Evolutionary conservation across 1,284 basidiomycete species (phyloP).

Genomic region (Cerioporus squamosus): DNA sequence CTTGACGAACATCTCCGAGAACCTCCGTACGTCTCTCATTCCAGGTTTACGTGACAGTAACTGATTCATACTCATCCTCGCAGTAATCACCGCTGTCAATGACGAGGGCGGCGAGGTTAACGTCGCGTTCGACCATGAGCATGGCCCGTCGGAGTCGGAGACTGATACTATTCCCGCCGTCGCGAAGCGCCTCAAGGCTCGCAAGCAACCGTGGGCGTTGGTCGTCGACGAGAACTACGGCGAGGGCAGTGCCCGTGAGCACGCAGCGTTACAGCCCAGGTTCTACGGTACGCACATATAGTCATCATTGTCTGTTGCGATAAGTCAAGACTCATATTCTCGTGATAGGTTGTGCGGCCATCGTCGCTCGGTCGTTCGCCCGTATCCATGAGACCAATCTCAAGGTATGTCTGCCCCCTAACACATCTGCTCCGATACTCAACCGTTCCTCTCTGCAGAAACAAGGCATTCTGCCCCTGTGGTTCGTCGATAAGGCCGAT

Average conservation of each 20-base stretch:
- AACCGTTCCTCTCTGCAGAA: slow-evolving; percentile 57
- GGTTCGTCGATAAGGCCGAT: slow-evolving; percentile 87
- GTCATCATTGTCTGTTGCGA: background rate
- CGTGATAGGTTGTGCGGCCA: slow-evolving; percentile 75
- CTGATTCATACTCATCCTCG: background rate
- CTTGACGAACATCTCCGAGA: slow-evolving; percentile 95
- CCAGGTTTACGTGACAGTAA: too few relatives aligned
- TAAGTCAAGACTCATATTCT: background rate
- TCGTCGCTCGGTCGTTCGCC: slow-evolving; percentile 92
- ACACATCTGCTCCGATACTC: background rate
- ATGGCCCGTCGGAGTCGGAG: slow-evolving; percentile 47
- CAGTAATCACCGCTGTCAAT: slow-evolving; percentile 83
- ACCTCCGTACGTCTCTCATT: slow-evolving; percentile 70
- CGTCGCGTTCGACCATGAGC: slow-evolving; percentile 80
- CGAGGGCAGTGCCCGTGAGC: slow-evolving; percentile 97
- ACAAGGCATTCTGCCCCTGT: slow-evolving; percentile 92
- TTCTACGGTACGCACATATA: slow-evolving; percentile 74
- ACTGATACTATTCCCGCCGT: slow-evolving; percentile 87
- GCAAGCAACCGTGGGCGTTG: slow-evolving; percentile 89
- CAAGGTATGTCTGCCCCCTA: slow-evolving; percentile 64
- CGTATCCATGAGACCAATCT: slow-evolving; percentile 99
- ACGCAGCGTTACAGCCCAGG: slow-evolving; percentile 95
- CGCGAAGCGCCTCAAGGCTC: slow-evolving; percentile 85
- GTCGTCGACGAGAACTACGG: slow-evolving; percentile 98
- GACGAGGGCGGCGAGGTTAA: slow-evolving; percentile 94